phyloP scores from a whole-genome alignment of 352 stramenopile species.

The Globisporangium carolinianum region DNA sequence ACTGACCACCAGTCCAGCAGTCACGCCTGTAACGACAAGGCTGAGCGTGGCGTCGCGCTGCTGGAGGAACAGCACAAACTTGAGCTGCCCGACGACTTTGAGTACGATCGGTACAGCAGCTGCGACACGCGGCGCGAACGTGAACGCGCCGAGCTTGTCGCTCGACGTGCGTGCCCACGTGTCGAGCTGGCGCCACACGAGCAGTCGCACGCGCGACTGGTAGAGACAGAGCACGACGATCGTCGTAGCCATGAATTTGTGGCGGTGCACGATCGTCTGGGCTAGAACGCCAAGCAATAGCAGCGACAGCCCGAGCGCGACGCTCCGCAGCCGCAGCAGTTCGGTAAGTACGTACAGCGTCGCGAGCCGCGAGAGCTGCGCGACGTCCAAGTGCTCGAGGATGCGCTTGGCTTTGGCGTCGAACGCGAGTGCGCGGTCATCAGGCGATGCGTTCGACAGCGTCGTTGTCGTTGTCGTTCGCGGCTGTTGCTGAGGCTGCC shows the following conservation, averaged over 20 bases:
- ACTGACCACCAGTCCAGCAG: conserved; percentile 25
- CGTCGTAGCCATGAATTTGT: conserved; percentile 70
- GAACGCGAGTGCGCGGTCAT: conserved; percentile 29
- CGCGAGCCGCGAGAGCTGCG: conserved; percentile 42
- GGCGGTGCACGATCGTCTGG: conserved; percentile 50
- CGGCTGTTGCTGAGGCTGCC: not conserved
- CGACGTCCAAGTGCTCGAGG: conserved; percentile 45
- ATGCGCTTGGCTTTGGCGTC: conserved; percentile 47
- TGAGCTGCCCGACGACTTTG: conserved; percentile 64
- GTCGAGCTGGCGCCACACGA: conserved; percentile 22
- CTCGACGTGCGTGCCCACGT: conserved; percentile 52
- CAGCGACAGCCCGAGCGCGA: conserved; percentile 36
- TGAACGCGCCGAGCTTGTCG: conserved; percentile 58
- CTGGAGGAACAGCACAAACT: conserved; percentile 74
- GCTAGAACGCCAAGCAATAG: conserved; percentile 44
- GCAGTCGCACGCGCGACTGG: conserved; percentile 43
- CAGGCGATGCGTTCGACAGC: conserved; percentile 1
- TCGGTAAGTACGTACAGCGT: conserved; percentile 47
- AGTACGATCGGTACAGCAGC: conserved; percentile 50
- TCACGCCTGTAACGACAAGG: conserved; percentile 29
- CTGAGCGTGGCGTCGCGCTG: conserved; percentile 39
- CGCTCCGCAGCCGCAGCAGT: conserved; percentile 38
- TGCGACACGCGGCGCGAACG: conserved; percentile 43
- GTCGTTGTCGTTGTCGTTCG: not conserved
- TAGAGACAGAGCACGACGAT: conserved; percentile 63